A percentile compares a stretch with the other conserved stretches of the same genome.
phyloP scores from a whole-genome alignment of 1,284 basidiomycete genomes.

The Cryptococcus amylolentus region DNA sequence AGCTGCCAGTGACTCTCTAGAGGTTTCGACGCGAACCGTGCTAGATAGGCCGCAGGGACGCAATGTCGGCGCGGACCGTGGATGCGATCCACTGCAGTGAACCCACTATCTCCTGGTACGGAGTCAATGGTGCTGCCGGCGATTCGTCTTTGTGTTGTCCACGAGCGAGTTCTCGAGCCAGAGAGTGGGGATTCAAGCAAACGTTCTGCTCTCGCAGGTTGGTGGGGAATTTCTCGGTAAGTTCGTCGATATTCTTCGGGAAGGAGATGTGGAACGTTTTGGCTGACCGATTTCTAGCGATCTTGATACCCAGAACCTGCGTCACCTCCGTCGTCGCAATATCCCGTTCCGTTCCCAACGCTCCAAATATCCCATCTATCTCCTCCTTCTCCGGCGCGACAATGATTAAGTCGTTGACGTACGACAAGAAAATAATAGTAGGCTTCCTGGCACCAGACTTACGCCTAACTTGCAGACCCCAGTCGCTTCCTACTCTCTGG shows the following conservation, averaged over 20 bases:
- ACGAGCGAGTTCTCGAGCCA: too few species aligned
- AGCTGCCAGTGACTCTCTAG: not conserved
- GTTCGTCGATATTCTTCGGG: not conserved
- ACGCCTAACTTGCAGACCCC: too few species aligned
- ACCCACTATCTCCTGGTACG: not conserved
- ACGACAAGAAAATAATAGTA: too few species aligned
- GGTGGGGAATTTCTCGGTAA: not conserved
- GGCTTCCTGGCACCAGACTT: too few species aligned
- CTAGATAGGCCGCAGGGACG: not conserved
- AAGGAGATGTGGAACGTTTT: not conserved
- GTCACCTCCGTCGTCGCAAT: not conserved
- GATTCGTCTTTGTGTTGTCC: not conserved
- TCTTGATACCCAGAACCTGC: not conserved
- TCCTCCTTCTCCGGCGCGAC: too few species aligned
- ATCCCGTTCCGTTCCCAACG: too few species aligned
- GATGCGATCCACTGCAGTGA: not conserved
- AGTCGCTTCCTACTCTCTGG: too few species aligned
- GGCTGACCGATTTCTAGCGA: not conserved
- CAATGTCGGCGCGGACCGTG: not conserved
- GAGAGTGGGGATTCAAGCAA: not conserved
- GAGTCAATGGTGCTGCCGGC: not conserved
- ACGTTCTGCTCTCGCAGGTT: not conserved
- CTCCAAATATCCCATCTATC: too few species aligned
- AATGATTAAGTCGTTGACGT: too few species aligned
- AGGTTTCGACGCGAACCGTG: not conserved